Percentiles rank a stretch among this genome's conserved stretches.
Evolutionary conservation across 164 flowering plant genomes (phyloP).

Genomic region (Vitis riparia): DNA sequence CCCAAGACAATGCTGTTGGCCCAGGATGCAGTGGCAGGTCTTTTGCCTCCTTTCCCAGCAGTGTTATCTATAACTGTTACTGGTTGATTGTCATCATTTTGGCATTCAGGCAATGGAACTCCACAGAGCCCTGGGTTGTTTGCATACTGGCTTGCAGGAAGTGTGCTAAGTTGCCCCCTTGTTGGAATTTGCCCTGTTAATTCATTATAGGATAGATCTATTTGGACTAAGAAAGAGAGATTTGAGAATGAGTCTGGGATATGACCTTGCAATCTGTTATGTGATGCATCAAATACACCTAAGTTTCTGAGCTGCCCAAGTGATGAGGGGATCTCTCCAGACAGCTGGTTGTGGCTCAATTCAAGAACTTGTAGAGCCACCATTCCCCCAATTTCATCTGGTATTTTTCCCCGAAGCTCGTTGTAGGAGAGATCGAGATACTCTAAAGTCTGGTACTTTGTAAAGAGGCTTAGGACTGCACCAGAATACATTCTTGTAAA

Average conservation of each 20-base stretch:
- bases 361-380: conserved; percentile 73
- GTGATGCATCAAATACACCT: conserved; percentile 90
- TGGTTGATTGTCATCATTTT: conserved; percentile 19
- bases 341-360: conserved; percentile 67
- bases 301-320: conserved; percentile 67
- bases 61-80: conserved; percentile 11
- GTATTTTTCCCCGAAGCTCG: conserved; percentile 67
- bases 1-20: conserved; percentile 78
- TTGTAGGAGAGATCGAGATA: conserved; percentile 93
- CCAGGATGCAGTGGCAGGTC: conserved; percentile 48
- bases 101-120: conserved; percentile 76
- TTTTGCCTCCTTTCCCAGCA: conserved; percentile 13
- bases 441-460: conserved; percentile 72
- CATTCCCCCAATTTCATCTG: conserved; percentile 82
- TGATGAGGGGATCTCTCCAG: conserved; percentile 77
- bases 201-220: conserved; percentile 79
- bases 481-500: conserved; percentile 82
- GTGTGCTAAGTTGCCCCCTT: conserved; percentile 83
- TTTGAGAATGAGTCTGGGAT: conserved; percentile 86
- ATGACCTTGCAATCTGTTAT: conserved; percentile 74
- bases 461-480: conserved; percentile 66
- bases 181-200: conserved; percentile 79
- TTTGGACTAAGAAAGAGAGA: conserved; percentile 80
- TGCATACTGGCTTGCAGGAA: conserved; percentile 76
- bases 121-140: conserved; percentile 96